Conservation (phyloP, 176 grass and related monocot species). For the Bothriochloa decipiens region DNA sequence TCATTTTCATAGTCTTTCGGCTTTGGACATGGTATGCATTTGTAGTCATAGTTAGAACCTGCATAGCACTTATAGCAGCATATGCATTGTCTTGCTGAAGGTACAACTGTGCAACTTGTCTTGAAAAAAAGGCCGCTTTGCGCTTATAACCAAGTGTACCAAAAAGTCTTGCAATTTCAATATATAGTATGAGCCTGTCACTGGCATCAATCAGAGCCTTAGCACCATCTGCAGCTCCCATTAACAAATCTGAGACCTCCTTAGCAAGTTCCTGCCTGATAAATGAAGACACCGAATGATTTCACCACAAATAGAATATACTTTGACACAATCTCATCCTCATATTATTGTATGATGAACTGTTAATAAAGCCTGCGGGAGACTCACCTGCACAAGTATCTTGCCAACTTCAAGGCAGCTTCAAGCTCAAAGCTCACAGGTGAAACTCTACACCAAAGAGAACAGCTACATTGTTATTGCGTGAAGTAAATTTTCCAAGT, state of each 20-base stretch:
- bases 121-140: conserved; percentile 98
- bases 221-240: conserved; percentile 96
- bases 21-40: conserved; percentile 96
- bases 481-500: conserved; percentile 17
- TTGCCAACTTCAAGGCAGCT: conserved; percentile 93
- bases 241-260: conserved; percentile 94
- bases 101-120: conserved; percentile 97
- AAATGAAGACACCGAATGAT: conserved; percentile 30
- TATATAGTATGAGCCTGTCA: conserved; percentile 85
- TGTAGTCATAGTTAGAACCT: conserved; percentile 90
- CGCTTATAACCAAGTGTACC: conserved; percentile 90
- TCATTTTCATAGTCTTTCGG: conserved; percentile 59
- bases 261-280: conserved; percentile 79
- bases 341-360: conserved; percentile 16
- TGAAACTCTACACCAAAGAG: conserved; percentile 76
- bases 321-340: conserved; percentile 22
- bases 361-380: background rate
- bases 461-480: conserved; percentile 23
- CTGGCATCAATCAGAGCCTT: conserved; percentile 98
- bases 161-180: conserved; percentile 98
- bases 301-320: conserved; percentile 22
- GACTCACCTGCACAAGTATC: conserved; percentile 88
- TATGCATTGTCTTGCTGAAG: conserved; percentile 91
- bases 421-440: conserved; percentile 99
- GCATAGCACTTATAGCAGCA: conserved; percentile 97